Base-by-base conservation (phyloP, 352 stramenopile genomes). In the Saprolegnia parasitica region DNA sequence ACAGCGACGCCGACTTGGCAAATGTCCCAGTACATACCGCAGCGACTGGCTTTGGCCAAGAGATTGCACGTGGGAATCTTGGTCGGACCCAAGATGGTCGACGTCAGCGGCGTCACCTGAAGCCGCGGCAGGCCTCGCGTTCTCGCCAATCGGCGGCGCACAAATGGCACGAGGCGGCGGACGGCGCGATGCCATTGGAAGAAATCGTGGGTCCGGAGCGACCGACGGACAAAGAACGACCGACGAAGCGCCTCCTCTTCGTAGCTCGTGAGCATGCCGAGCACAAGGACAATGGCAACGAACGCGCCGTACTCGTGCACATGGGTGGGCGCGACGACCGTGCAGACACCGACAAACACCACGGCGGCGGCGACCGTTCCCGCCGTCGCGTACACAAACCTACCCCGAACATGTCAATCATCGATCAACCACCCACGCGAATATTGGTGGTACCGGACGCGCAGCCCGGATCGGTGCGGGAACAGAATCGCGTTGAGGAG, bases 231-330 rank as follows among this genome's bases (percentile, higher is more conserved):
- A 60, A 84, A 81, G 54, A 84, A 84, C 35, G 77, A 73, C n/a
- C 76, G 73, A 5, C 76, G 78, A 35, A 84, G 61, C 63, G 76
- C 78, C 70, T 84, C 78, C 68, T 84, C 76, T 72, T 84, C 74
- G 49, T 82, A 73, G 67, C 76, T 84, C 20, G 81, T 73, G 72
- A 84, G 77, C 78, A 82, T 82, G 10, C 71, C 78, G 0, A 82
- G 45, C 4, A 81, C 71, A 39, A 78, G 75, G 20, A 73, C 75
- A 1, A 78, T 45, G 4, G 54, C 63, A 13, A 79, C 73, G 61
- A 79, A 84, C n/a, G 71, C 68, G 0, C 70, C 67, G 46, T 79
- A 84, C 10, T 71, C 73, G 21, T 63, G 8, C 2, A 62, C 54
- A 20, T 64, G 63, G n/a, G 15, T 13, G 4, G 55, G 45, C 0